These are phyloP conservation scores for Penicillium lividum DNA, from an alignment of 495 filamentous ascomycete species.

Conservation along the genomic window DNA sequence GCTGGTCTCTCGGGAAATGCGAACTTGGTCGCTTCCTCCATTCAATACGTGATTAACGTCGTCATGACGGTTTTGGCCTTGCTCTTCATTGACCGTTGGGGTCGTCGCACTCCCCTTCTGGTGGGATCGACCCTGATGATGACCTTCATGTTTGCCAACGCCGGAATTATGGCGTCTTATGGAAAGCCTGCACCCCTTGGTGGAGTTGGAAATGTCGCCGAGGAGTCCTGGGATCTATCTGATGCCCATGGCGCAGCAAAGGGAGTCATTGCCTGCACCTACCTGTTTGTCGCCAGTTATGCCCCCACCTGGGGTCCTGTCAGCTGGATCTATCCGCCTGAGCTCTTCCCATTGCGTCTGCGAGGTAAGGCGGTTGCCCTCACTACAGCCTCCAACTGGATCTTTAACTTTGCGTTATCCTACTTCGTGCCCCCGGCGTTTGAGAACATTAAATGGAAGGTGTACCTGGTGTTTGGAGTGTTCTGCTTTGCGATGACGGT, in stretches of 20 bases:
- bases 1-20: slow-evolving; percentile 58
- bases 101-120: slow-evolving; percentile 63
- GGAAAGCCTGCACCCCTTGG: slow-evolving; percentile 53
- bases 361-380: slow-evolving; percentile 72
- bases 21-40: slow-evolving; percentile 65
- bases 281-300: slow-evolving; percentile 65
- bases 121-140: slow-evolving; percentile 67
- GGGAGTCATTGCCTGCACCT: slow-evolving; percentile 63
- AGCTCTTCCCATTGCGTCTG: slow-evolving; percentile 66
- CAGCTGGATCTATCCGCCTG: slow-evolving; percentile 67
- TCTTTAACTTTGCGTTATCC: slow-evolving; percentile 77
- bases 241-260: slow-evolving; percentile 41
- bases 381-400: slow-evolving; percentile 71
- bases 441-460: slow-evolving; percentile 70
- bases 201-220: slow-evolving; percentile 37
- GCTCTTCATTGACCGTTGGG: slow-evolving; percentile 63
- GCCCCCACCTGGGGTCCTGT: slow-evolving; percentile 63
- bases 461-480: slow-evolving; percentile 73
- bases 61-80: slow-evolving; percentile 55
- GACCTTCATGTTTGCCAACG: slow-evolving; percentile 68
- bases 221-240: slow-evolving; percentile 43
- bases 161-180: slow-evolving; percentile 61
- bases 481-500: slow-evolving; percentile 72
- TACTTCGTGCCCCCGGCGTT: slow-evolving; percentile 80
- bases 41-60: slow-evolving; percentile 70